Percentiles rank a stretch among this genome's conserved stretches.
Evolutionary conservation across 306 rosid genomes (phyloP).

Genomic region (Prunus mongolica): DNA sequence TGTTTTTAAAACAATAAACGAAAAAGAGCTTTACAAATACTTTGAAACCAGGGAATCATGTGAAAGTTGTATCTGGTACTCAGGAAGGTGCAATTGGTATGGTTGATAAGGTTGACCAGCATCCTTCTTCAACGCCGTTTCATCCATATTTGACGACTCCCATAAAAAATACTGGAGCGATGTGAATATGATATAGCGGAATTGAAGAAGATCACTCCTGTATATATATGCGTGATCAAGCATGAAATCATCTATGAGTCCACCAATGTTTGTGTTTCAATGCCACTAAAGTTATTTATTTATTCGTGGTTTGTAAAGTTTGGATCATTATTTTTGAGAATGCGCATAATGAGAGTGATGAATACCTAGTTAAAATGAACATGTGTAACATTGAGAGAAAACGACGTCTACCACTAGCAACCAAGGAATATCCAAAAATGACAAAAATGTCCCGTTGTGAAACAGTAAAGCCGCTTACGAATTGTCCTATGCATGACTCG

Average conservation of each 20-base stretch:
- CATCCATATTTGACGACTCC: no score
- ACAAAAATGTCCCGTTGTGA: not conserved
- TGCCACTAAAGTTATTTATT: not conserved
- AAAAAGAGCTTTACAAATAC: conserved; percentile 89
- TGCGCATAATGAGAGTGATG: no score
- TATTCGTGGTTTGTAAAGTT: not conserved
- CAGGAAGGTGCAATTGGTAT: conserved; percentile 98
- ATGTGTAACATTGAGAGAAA: no score
- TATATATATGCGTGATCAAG: conserved; percentile 74
- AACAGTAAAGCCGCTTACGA: not conserved
- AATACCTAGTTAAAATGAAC: no score
- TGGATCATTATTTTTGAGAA: no score
- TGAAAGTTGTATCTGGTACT: conserved; percentile 87
- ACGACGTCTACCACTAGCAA: not conserved
- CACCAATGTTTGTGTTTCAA: conserved; percentile 52
- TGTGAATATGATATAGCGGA: no score
- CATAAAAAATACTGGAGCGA: no score
- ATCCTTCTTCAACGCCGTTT: no score
- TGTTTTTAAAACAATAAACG: conserved; percentile 23
- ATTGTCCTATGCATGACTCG: not conserved
- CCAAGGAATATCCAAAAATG: not conserved
- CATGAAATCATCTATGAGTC: conserved; percentile 99
- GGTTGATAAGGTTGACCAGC: conserved; percentile 93
- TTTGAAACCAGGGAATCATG: conserved; percentile 95
- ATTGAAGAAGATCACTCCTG: no score